Base-by-base conservation (phyloP, 1,139 yeast genomes). In the Protomyces macrosporus region DNA sequence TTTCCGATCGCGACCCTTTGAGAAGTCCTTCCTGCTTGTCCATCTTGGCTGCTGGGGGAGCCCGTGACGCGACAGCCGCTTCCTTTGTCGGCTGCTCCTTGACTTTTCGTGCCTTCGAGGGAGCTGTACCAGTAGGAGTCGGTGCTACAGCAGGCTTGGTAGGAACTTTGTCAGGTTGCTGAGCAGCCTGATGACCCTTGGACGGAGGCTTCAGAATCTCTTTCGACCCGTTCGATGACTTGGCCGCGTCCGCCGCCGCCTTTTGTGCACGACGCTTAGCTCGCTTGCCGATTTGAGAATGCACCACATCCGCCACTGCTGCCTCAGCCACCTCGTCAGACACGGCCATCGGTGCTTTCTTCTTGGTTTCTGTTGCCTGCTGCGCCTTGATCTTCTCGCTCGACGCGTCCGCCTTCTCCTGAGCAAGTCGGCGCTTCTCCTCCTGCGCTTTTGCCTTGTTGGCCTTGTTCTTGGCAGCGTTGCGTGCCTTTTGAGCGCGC, bases 391-490 rank as follows among this genome's bases (percentile, higher is more conserved):
- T 34, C 33, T 55, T 55, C 12, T 51, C 45, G 12, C 33, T 35
- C 23, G 53, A 23, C n/a, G 55, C 53, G 33, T 52, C 30, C 6
- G 62, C 53, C 36, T 39, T 33, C n/a, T 48, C 53, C 30, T 58
- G 62, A 7, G 56, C 50, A 1, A 30, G 45, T 48, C 60, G 63
- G 40, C 57, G 62, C 53, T 64, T 56, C 45, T 67, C 66, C 54
- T 66, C 63, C 35, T 63, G 65, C n/a, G 34, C 34, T 36, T 55
- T 60, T n/a, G 55, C 56, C 42, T 50, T 52, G 32, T 53, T 23
- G 10, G 57, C 45, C 51, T 58, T 58, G 10, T 16, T 37, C 42
- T 55, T 62, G 34, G 60, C 58, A 50, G 56, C 57, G 10, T 59
- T 45, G 53, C 53, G 56, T 50, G 55, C 50, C 62, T 66, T 63